A percentile compares a stretch with the other conserved stretches of the same genome.
Evolutionary conservation across 2,329 filamentous ascomycete genomes (phyloP).

Genomic region (Aspergillus tubingensis): DNA sequence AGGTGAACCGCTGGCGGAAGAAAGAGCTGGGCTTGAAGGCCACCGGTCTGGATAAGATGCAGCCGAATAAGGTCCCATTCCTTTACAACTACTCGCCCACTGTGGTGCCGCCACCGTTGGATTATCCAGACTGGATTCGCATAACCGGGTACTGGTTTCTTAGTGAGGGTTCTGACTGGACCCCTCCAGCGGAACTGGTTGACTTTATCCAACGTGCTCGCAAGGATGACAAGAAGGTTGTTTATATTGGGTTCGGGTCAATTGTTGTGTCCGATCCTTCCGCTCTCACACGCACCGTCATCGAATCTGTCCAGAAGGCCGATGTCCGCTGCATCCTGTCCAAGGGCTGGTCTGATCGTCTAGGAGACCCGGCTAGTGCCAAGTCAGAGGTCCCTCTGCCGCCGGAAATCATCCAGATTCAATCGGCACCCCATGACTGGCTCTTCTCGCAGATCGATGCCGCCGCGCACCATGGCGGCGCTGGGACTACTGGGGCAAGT

Average conservation of each 20-base stretch:
- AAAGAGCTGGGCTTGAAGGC: conserved; percentile 74
- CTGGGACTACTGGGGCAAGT: conserved; percentile 91
- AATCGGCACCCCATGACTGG: conserved; percentile 94
- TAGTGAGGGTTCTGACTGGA: conserved; percentile 71
- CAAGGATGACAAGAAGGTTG: conserved; percentile 81
- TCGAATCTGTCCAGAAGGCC: conserved; percentile 85
- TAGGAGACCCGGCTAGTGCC: conserved; percentile 59
- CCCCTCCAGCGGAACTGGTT: conserved; percentile 72
- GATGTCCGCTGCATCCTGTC: conserved; percentile 93
- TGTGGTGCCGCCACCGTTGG: conserved; percentile 89
- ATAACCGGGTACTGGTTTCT: conserved; percentile 99
- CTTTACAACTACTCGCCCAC: conserved; percentile 95
- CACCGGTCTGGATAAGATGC: conserved; percentile 86
- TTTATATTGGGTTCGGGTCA: conserved; percentile 96
- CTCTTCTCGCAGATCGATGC: conserved; percentile 92
- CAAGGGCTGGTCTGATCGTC: conserved; percentile 94
- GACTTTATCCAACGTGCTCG: conserved; percentile 84
- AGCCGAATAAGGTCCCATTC: conserved; percentile 96
- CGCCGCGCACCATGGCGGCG: conserved; percentile 89
- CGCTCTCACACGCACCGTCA: conserved; percentile 87
- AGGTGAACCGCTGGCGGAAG: conserved; percentile 91
- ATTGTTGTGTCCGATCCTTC: conserved; percentile 90
- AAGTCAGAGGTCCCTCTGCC: conserved; percentile 71
- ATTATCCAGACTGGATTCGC: conserved; percentile 96
- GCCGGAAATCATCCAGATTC: conserved; percentile 81